A percentile compares a stretch with the other conserved stretches of the same genome.
These are phyloP conservation scores for Calonectria hawksworthii DNA, from an alignment of 2,329 filamentous ascomycete species.

Conservation along the genomic window DNA sequence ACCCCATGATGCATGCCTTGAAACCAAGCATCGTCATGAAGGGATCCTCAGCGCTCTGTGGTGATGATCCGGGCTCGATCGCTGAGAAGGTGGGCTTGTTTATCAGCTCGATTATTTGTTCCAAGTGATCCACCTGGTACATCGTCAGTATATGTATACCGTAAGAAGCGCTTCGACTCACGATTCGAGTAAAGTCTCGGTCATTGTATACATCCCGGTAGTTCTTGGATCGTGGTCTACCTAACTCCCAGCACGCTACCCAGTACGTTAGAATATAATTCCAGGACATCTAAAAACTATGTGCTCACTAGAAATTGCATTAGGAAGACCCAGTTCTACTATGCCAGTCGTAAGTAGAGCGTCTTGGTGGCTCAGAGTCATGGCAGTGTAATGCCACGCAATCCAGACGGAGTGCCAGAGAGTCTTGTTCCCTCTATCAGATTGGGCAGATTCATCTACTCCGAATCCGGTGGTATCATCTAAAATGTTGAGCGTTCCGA, in stretches of 20 bases:
- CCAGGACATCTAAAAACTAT: background rate
- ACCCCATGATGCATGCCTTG: constrained; percentile 30
- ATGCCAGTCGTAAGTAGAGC: constrained; percentile 26
- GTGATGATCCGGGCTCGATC: background rate
- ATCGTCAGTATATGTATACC: background rate
- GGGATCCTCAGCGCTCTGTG: constrained; percentile 15
- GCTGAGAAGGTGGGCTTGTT: background rate
- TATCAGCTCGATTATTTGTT: constrained; percentile 21
- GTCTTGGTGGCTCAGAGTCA: constrained; percentile 29
- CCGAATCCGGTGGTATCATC: constrained; percentile 19
- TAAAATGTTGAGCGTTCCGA: constrained; percentile 17
- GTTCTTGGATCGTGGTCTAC: constrained; percentile 27
- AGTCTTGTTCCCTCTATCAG: constrained; percentile 11
- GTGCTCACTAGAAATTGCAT: constrained; percentile 21
- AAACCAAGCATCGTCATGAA: constrained; percentile 28
- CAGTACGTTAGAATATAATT: background rate
- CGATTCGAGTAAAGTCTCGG: constrained; percentile 24
- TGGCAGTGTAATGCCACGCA: constrained; percentile 29
- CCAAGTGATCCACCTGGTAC: constrained; percentile 22
- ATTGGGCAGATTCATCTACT: background rate
- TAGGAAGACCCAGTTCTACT: constrained; percentile 21
- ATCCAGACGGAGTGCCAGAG: constrained; percentile 30
- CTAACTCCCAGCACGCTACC: constrained; percentile 25
- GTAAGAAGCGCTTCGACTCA: background rate
- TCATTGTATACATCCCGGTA: constrained; percentile 27